Base-by-base conservation (phyloP, 2,329 filamentous ascomycete species). In the Alternaria solani region DNA sequence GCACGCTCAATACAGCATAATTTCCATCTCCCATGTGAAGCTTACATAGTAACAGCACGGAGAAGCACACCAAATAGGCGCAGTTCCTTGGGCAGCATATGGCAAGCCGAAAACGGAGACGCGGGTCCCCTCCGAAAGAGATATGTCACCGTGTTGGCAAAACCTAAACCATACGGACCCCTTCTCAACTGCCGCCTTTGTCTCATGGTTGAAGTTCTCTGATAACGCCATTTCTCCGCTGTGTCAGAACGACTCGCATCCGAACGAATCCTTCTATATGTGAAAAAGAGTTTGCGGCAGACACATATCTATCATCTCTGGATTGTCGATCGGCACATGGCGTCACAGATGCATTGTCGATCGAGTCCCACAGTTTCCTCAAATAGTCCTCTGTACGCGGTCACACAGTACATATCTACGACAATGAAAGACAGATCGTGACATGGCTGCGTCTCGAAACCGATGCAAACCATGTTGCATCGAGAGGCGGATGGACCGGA, bases 401-500 rank as follows among this genome's bases (percentile, higher is more conserved):
- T 52, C 25, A 49, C 54, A 52, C 54, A 53, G 36, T 26, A 36
- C 32, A 36, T 36, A 41, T 48, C 39, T 28, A 20, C 47, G 51
- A 54, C 41, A 52, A 43, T 41, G 23, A 39, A 44, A 49, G 36
- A 16, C 32, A 42, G 28, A 34, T 43, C 30, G 32, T 52, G 32
- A 44, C 51, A 14, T 30, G 36, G 42, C 48, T 38, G 42, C 28
- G 58, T 53, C 42, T 54, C 47, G 51, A 52, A 48, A 53, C 30
- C 55, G 59, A 58, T 20, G 54, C 57, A 49, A 36, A 38, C 39
- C 51, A 49, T 43, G 54, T 54, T 48, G 51, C 54, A 48, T 57
- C 36, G 20, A 44, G 28, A 57, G 44, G 48, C 60, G 60, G 54
- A 58, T 60, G 53, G 48, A 53, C 51, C 59, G 64, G 64, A 54